Percentiles rank a stretch among this genome's conserved stretches.
These are phyloP conservation scores for Wickerhamiella brachini DNA, from an alignment of 805 yeast genomes.

Conservation along the genomic window DNA sequence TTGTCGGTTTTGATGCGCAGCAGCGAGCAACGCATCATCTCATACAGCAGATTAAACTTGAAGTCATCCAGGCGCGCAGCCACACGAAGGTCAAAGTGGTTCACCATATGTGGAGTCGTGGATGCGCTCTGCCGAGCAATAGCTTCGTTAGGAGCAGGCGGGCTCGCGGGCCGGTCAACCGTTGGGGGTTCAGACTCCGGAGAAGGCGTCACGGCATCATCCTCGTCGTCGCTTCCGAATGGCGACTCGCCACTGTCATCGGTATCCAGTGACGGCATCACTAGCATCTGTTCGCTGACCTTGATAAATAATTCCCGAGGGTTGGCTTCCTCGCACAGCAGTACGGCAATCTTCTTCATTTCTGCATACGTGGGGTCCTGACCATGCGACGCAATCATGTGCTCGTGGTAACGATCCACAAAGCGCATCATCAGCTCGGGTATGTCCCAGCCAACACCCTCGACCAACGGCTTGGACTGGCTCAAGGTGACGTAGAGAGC, in stretches of 20 bases:
- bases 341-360: slow-evolving; percentile 40
- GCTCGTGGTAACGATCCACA: slow-evolving; percentile 21
- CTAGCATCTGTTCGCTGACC: slow-evolving; percentile 46
- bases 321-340: slow-evolving; percentile 56
- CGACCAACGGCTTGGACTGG: slow-evolving; percentile 35
- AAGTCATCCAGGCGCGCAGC: slow-evolving; percentile 29
- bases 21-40: slow-evolving; percentile 45
- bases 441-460: slow-evolving; percentile 85
- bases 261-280: background rate
- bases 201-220: slow-evolving; percentile 14
- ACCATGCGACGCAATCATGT: slow-evolving; percentile 3
- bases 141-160: background rate
- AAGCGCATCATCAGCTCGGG: slow-evolving; percentile 52
- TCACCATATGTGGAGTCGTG: background rate
- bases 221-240: slow-evolving; percentile 12
- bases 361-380: slow-evolving; percentile 17
- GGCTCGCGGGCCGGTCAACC: too few relatives aligned
- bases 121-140: background rate
- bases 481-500: slow-evolving; percentile 30
- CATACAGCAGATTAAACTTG: slow-evolving; percentile 52
- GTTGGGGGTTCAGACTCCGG: slow-evolving; percentile 7
- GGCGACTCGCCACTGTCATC: slow-evolving; percentile 21
- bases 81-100: background rate
- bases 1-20: slow-evolving; percentile 50
- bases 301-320: slow-evolving; percentile 68